phyloP scores from a whole-genome alignment of 306 rosid genomes.

The Medicago arabica region DNA sequence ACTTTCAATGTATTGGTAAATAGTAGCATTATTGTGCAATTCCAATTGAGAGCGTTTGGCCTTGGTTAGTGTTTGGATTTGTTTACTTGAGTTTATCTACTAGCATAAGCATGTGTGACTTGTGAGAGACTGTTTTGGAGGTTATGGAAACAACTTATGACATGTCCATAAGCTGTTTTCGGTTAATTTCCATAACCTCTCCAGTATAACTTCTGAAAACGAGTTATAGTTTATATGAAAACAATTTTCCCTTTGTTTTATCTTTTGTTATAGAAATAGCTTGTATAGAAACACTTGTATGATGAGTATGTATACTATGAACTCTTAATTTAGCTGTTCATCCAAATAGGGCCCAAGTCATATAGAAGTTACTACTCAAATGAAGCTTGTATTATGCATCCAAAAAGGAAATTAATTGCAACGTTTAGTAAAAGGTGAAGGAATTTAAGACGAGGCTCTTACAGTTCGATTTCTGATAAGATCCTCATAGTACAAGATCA shows the following conservation, averaged over 20 bases:
- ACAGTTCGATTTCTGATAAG: conserved; percentile 66
- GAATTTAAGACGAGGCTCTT: conserved; percentile 44
- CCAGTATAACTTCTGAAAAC: neutral
- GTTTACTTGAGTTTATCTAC: neutral
- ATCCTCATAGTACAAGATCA: conserved; percentile 84
- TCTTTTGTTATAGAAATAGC: too few relatives aligned
- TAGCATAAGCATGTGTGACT: neutral
- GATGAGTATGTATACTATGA: too few relatives aligned
- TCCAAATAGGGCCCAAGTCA: too few relatives aligned
- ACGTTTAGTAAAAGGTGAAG: neutral
- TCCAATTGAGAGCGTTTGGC: too few relatives aligned
- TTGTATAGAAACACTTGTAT: too few relatives aligned
- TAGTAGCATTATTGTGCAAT: neutral
- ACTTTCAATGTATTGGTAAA: conserved; percentile 3
- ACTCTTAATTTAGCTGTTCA: too few relatives aligned
- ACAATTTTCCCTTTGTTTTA: too few relatives aligned
- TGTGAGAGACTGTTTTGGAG: neutral
- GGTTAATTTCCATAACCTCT: neutral
- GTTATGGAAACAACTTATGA: neutral
- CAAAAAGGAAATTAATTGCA: neutral
- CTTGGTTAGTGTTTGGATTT: neutral
- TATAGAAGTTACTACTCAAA: too few relatives aligned
- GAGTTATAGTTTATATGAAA: neutral
- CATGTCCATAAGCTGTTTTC: neutral
- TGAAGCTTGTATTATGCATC: conserved; percentile 19